A percentile compares a stretch with the other conserved stretches of the same genome.
Evolutionary conservation across 2,329 filamentous ascomycete genomes (phyloP).

Genomic region (Arthrobotrys conoides): DNA sequence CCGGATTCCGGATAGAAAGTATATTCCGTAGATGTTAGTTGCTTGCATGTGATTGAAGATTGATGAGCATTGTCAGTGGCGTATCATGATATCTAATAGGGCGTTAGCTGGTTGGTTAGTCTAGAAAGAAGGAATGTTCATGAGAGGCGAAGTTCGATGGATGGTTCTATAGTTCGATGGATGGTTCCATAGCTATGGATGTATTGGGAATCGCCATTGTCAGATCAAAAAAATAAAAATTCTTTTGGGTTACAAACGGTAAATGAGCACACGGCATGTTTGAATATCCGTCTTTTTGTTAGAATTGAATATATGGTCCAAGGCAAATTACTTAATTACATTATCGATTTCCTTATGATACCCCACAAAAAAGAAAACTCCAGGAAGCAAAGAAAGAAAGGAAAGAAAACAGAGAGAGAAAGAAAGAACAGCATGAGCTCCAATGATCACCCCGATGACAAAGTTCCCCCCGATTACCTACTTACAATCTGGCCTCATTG

Average conservation of each 20-base stretch:
- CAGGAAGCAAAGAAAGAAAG: too few relatives aligned
- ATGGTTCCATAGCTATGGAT: too few relatives aligned
- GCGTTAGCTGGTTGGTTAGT: background rate
- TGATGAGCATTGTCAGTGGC: conserved; percentile 5
- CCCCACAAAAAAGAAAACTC: background rate
- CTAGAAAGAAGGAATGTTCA: too few relatives aligned
- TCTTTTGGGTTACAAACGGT: background rate
- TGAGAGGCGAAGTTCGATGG: too few relatives aligned
- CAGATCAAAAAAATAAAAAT: background rate
- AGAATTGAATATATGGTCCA: too few relatives aligned
- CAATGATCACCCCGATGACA: conserved; percentile 6
- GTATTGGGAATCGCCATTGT: conserved; percentile 4
- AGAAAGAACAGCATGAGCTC: background rate
- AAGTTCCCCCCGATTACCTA: background rate
- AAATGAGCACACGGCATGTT: conserved; percentile 9
- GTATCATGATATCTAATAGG: conserved; percentile 13
- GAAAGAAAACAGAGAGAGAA: conserved; percentile 6
- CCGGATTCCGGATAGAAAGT: background rate
- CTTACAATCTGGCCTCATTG: background rate
- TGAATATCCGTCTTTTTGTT: background rate
- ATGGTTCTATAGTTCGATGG: too few relatives aligned
- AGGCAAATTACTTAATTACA: conserved; percentile 21
- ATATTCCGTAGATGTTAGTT: too few relatives aligned
- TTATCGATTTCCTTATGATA: conserved; percentile 3
- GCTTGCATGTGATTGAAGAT: conserved; percentile 22